Conservation (phyloP, 2,329 filamentous ascomycete species). For the Alternaria panax region DNA sequence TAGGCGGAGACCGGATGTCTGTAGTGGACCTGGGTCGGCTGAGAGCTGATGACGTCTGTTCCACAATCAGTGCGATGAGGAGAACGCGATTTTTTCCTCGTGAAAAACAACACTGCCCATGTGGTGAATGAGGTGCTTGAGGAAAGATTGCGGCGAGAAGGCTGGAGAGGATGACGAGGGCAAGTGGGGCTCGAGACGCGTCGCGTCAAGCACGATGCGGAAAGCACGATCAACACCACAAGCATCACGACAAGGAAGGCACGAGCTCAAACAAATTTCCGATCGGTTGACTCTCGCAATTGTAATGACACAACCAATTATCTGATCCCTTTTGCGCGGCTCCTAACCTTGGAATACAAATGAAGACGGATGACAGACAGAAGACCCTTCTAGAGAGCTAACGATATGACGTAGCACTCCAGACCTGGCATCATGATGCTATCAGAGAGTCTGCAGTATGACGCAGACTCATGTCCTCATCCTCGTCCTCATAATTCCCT, state of each 20-base stretch:
- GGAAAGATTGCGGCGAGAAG: background rate
- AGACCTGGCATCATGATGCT: background rate
- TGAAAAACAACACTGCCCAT: background rate
- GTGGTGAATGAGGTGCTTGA: background rate
- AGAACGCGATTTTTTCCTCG: background rate
- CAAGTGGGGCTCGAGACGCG: background rate
- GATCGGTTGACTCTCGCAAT: background rate
- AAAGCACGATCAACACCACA: background rate
- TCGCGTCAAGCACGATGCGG: background rate
- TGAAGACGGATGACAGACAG: background rate
- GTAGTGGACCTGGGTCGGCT: no score
- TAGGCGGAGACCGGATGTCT: no score
- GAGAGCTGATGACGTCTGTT: no score
- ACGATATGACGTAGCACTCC: background rate
- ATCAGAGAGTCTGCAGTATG: background rate
- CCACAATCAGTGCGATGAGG: no score
- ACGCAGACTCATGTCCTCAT: no score
- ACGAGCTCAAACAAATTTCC: background rate
- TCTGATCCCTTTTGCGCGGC: background rate
- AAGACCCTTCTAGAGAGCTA: background rate
- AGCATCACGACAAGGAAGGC: background rate
- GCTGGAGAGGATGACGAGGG: background rate
- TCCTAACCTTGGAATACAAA: background rate
- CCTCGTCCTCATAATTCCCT: no score
- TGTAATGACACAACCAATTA: background rate